Percentiles rank a stretch among this genome's conserved stretches.
phyloP scores from a whole-genome alignment of 768 basidiomycete genomes.

The Gloeostereum incarnatum region DNA sequence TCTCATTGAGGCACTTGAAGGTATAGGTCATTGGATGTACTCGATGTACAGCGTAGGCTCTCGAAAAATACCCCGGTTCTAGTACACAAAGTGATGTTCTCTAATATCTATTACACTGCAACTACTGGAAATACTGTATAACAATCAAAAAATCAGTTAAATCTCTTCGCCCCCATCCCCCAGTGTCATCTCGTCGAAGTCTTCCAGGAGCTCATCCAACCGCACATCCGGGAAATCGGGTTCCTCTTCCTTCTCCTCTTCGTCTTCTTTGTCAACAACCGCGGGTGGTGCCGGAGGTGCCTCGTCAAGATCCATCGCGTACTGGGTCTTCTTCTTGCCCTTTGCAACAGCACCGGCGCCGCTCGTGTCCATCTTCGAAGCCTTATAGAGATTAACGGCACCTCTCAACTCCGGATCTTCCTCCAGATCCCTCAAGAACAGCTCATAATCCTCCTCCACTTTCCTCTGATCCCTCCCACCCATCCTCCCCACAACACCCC shows the following conservation, averaged over 20 bases:
- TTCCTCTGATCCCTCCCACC: slow-evolving; percentile 87
- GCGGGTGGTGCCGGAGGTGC: slow-evolving; percentile 18
- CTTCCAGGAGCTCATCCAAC: slow-evolving; percentile 80
- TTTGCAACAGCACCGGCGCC: slow-evolving; percentile 19
- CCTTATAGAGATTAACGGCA: slow-evolving; percentile 82
- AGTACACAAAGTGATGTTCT: no score
- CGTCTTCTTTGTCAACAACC: slow-evolving; percentile 25
- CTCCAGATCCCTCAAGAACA: slow-evolving; percentile 89
- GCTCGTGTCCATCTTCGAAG: slow-evolving; percentile 42
- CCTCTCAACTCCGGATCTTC: slow-evolving; percentile 90
- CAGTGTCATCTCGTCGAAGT: slow-evolving; percentile 88
- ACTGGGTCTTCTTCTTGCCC: slow-evolving; percentile 37
- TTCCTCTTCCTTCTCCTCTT: slow-evolving; percentile 59
- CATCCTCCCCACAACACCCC: slow-evolving; percentile 85
- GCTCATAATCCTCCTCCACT: slow-evolving; percentile 95
- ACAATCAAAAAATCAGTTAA: no score
- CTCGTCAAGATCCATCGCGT: slow-evolving; percentile 65
- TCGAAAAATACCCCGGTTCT: no score
- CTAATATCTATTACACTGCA: no score
- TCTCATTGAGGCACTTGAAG: no score
- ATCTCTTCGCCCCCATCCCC: slow-evolving; percentile 29
- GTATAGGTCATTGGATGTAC: no score
- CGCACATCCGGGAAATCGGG: slow-evolving; percentile 86
- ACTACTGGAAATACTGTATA: no score
- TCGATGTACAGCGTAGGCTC: no score